Evolutionary conservation across 192 early-diverging fungal genomes (phyloP).

Genomic region (Podila clonocystis): DNA sequence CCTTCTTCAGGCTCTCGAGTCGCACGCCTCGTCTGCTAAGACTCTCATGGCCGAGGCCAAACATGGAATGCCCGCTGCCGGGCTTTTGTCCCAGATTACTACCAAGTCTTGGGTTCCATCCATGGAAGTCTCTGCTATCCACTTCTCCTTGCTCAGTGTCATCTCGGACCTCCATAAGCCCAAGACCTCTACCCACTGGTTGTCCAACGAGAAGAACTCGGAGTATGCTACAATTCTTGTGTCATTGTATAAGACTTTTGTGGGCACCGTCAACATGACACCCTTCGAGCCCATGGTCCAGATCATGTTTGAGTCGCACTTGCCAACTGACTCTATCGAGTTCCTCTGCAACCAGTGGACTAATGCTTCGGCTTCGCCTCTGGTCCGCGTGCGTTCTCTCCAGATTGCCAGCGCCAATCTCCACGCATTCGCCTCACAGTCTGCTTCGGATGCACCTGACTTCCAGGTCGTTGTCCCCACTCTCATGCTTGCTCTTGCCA

Average conservation of each 20-base stretch:
- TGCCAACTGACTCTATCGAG: constrained; percentile 45
- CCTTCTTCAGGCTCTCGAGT: constrained; percentile 26
- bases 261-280: constrained; percentile 36
- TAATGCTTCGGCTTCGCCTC: constrained; percentile 6
- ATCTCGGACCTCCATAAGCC: constrained; percentile 43
- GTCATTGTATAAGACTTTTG: constrained; percentile 51
- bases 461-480: constrained; percentile 78
- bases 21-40: background rate
- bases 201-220: constrained; percentile 19
- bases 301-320: constrained; percentile 49
- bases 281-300: constrained; percentile 53
- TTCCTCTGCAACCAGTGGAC: constrained; percentile 60
- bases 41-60: constrained; percentile 11
- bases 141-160: constrained; percentile 48
- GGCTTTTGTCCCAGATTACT: constrained; percentile 32
- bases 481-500: constrained; percentile 72
- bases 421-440: constrained; percentile 25
- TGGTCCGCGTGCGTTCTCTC: constrained; percentile 61
- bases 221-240: constrained; percentile 25
- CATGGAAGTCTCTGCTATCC: constrained; percentile 36
- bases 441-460: constrained; percentile 49
- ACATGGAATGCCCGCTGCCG: constrained; percentile 25
- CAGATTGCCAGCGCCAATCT: constrained; percentile 66
- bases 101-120: constrained; percentile 35
- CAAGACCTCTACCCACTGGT: constrained; percentile 17